Percentiles rank a stretch among this genome's conserved stretches.
Conservation (phyloP, 352 stramenopile species). For the Pythium pyrilobum region DNA sequence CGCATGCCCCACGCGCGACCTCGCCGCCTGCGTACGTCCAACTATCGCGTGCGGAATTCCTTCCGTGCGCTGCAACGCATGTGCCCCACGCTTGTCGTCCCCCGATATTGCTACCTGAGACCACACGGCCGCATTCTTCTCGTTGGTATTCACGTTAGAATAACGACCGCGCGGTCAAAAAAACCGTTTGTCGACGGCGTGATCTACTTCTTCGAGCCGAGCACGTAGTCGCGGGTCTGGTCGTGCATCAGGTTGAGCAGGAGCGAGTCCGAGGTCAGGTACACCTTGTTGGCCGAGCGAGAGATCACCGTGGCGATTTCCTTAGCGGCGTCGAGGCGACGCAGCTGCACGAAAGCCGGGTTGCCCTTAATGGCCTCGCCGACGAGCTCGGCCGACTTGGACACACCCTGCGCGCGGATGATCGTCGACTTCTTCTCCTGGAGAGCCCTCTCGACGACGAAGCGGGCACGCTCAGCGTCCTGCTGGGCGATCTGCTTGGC, state of each 20-base stretch:
- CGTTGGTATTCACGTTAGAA: too few species aligned
- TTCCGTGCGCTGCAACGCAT: too few species aligned
- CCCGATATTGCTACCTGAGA: too few species aligned
- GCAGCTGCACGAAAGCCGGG: constrained; percentile 98
- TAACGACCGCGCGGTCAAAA: too few species aligned
- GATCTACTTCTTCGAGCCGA: constrained; percentile 8
- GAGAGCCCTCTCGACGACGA: constrained; percentile 97
- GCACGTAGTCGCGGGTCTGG: constrained; percentile 14
- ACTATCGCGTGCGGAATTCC: too few species aligned
- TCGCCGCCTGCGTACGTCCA: too few species aligned
- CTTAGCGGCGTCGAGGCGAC: constrained; percentile 97
- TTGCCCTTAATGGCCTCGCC: constrained; percentile 99
- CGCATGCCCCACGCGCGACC: too few species aligned
- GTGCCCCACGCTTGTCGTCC: too few species aligned
- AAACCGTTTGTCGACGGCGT: not conserved
- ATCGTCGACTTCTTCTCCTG: constrained; percentile 99
- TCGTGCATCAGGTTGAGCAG: constrained; percentile 94
- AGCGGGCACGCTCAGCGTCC: constrained; percentile 97
- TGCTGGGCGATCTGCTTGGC: constrained; percentile 99
- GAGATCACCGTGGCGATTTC: constrained; percentile 97
- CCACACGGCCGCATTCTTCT: too few species aligned
- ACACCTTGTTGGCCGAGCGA: constrained; percentile 96
- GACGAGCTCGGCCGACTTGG: constrained; percentile 97
- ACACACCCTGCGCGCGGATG: constrained; percentile 97
- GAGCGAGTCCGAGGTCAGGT: constrained; percentile 97